Conservation (phyloP, 495 filamentous ascomycete genomes). For the Talaromyces ruber region DNA sequence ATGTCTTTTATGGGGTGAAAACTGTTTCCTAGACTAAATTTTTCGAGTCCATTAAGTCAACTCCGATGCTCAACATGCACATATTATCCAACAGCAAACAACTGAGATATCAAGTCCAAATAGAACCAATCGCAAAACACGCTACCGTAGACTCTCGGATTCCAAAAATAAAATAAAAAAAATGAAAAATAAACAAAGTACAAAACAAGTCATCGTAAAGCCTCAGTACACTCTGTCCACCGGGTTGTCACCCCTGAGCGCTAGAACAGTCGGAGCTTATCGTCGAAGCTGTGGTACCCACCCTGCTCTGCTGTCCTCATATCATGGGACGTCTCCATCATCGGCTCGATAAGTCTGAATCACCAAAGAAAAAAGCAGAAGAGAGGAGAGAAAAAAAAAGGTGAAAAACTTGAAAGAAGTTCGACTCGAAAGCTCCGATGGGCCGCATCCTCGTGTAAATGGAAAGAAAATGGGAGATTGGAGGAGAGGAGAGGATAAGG, state of each 20-base stretch:
- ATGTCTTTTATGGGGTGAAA: too few species aligned
- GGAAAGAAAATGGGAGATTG: neutral
- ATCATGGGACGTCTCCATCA: slow-evolving; percentile 4
- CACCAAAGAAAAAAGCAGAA: neutral
- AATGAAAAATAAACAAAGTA: neutral
- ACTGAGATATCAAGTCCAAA: too few species aligned
- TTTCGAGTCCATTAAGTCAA: too few species aligned
- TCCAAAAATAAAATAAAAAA: neutral
- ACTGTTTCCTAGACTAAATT: too few species aligned
- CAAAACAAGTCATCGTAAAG: neutral
- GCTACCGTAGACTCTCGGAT: too few species aligned
- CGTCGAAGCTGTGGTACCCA: slow-evolving; percentile 5
- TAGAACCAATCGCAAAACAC: too few species aligned
- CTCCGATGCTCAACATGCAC: too few species aligned
- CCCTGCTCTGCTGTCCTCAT: slow-evolving; percentile 2
- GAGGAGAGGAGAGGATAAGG: neutral
- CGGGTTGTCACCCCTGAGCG: neutral
- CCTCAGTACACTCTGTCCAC: slow-evolving; percentile 5
- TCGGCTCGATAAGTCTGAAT: neutral
- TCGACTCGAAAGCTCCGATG: neutral
- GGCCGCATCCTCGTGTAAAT: neutral
- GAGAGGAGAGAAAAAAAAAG: neutral
- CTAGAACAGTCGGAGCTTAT: slow-evolving; percentile 6
- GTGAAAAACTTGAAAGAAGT: neutral
- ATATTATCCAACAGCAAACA: too few species aligned